A percentile compares a stretch with the other conserved stretches of the same genome.
Conservation (phyloP, 140 eudicot species). For the Ambrosia hybrid region DNA sequence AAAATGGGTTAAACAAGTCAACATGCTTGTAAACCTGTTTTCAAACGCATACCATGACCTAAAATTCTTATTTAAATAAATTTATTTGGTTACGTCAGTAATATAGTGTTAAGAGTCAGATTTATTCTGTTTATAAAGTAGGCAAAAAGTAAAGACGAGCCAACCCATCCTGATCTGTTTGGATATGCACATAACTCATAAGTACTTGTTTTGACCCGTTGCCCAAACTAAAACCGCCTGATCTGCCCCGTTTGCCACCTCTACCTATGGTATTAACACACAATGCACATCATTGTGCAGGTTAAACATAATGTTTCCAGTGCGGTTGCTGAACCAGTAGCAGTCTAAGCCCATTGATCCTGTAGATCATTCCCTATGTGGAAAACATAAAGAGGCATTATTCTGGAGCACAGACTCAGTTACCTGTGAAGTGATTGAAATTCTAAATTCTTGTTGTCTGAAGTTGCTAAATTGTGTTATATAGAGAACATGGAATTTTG, state of each 20-base stretch:
- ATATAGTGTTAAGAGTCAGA: no score
- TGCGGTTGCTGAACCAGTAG: slow-evolving; percentile 61
- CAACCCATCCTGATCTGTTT: no score
- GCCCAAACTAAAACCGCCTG: no score
- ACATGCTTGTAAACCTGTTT: no score
- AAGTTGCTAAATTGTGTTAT: slow-evolving; percentile 22
- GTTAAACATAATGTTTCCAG: slow-evolving; percentile 57
- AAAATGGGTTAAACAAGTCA: no score
- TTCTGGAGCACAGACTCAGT: slow-evolving; percentile 8
- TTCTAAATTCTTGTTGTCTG: slow-evolving; percentile 11
- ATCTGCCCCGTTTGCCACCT: background rate
- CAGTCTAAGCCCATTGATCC: slow-evolving; percentile 40
- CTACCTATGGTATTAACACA: background rate
- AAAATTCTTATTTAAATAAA: no score
- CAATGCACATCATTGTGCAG: slow-evolving; percentile 33
- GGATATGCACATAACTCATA: no score
- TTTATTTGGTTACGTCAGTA: no score
- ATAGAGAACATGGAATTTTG: slow-evolving; percentile 23
- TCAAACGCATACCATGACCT: no score
- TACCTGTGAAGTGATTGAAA: slow-evolving; percentile 12
- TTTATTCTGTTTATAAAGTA: no score
- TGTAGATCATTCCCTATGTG: background rate
- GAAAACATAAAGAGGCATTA: background rate
- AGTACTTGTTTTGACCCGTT: no score
- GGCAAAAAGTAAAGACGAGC: no score